A percentile compares a stretch with the other conserved stretches of the same genome.
These are phyloP conservation scores for Fraxinus anomala DNA, from an alignment of 257 asterid species.

Conservation along the genomic window DNA sequence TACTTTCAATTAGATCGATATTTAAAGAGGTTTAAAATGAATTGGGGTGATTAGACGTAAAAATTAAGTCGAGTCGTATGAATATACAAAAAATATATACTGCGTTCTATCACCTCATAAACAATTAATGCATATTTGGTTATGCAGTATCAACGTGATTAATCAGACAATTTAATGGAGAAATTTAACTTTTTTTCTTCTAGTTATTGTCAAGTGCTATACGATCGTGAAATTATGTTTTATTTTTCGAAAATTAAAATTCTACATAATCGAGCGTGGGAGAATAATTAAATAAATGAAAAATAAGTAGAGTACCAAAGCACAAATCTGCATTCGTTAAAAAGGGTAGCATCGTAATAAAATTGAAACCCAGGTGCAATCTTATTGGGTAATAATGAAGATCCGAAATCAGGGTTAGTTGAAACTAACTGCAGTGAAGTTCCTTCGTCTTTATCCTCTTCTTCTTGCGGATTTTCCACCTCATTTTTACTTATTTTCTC, in stretches of 20 bases:
- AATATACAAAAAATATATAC: too few relatives aligned
- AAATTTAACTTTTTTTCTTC: too few relatives aligned
- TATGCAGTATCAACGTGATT: too few relatives aligned
- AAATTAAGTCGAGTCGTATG: neutral
- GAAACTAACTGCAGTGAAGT: slow-evolving; percentile 28
- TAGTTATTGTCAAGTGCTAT: neutral
- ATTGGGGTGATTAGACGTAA: neutral
- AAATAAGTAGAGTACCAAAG: neutral
- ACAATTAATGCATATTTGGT: too few relatives aligned
- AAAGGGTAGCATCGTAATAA: slow-evolving; percentile 18
- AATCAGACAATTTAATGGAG: too few relatives aligned
- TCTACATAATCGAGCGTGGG: neutral
- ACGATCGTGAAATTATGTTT: neutral
- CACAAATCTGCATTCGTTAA: neutral
- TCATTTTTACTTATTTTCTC: slow-evolving; percentile 30
- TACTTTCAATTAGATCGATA: neutral
- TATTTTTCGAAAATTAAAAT: neutral
- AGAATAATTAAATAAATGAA: neutral
- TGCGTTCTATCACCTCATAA: too few relatives aligned
- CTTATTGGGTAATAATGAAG: neutral
- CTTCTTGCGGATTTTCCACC: slow-evolving; percentile 36
- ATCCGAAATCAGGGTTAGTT: slow-evolving; percentile 39
- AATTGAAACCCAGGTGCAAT: neutral
- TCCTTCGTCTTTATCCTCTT: slow-evolving; percentile 45
- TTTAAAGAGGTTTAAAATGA: too few relatives aligned